Evolutionary conservation across 345 rosid species (phyloP), one percentile per base, ranked within the genome.

Genomic region (Clausena lansium): DNA sequence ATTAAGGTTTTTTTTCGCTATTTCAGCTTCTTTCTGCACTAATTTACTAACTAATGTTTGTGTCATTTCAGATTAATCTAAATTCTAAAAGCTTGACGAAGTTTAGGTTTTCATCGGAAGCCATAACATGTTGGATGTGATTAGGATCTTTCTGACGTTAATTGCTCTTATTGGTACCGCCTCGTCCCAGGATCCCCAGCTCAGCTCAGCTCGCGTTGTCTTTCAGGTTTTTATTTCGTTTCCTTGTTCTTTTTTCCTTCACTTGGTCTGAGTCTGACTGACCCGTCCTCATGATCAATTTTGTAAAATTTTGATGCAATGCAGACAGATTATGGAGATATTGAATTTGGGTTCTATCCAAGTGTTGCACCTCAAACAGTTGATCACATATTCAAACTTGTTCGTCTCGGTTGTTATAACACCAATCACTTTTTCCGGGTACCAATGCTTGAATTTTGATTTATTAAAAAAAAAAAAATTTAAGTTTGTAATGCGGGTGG

Each of bases 391-490:
- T 92, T 86, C 92, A 94, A 90, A 88, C 98, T 94, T 7, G 98
- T 92, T 83, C 91, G 98, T 67, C 92, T 93, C 70, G 99, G 98
- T 24, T 77, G 99, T 74, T 96, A 87, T 71, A 94, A 94, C 67
- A 93, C 99, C 63, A 92, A 96, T 78, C 98, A 96, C 83, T 84
- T 96, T 84, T 96, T 94, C 87, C 86, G 99, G 97, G 98, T 96
- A 90, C 45, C 5, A 25, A 25, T n/a, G 15, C 14, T 5, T 35
- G 73, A 41, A 22, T 36, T 66, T 61, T 17, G 24, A 15, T 63
- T 55, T 47, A 25, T 50, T 55, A 30, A 30, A 30, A 30, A 30
- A 52, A 52, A 17, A 17, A 22, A 39, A 45, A 28, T 15, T 50
- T 30, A 68, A 11, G 62, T 22, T 52, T 74, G 17, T 66, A 57